Conservation (phyloP, 768 basidiomycete genomes). For the Dictyophora rubrovolvata region DNA sequence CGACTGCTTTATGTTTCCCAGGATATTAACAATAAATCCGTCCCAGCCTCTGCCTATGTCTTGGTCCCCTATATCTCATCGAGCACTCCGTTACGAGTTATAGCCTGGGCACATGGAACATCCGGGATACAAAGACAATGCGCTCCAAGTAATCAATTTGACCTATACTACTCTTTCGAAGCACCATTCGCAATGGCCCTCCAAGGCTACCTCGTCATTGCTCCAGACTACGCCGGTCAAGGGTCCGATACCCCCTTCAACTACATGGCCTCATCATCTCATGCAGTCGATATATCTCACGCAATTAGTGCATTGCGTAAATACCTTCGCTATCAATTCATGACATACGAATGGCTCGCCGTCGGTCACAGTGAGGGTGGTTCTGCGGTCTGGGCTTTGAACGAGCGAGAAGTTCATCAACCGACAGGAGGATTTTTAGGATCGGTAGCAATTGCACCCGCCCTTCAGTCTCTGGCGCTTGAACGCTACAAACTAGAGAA, state of each 20-base stretch:
- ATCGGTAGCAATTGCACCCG: conserved; percentile 1
- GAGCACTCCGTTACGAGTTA: neutral
- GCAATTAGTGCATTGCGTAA: neutral
- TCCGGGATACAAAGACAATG: conserved; percentile 3
- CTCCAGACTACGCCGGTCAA: conserved; percentile 4
- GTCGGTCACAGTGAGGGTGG: conserved; percentile 6
- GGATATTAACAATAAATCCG: neutral
- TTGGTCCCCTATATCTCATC: neutral
- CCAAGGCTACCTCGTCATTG: conserved; percentile 1
- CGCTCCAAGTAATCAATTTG: neutral
- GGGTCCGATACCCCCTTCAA: conserved; percentile 5
- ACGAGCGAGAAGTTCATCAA: conserved; percentile 3
- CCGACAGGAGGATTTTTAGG: conserved; percentile 3
- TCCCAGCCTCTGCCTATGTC: conserved; percentile 4
- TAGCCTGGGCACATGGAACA: conserved; percentile 6
- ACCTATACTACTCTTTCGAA: neutral
- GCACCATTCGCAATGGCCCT: conserved; percentile 5
- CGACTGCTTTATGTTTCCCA: conserved; percentile 4
- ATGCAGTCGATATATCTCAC: neutral
- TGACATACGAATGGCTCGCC: neutral
- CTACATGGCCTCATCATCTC: conserved; percentile 1
- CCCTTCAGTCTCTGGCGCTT: neutral
- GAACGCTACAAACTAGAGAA: neutral
- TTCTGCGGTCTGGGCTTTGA: conserved; percentile 1
- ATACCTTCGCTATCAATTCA: neutral